Percentiles rank a stretch among this genome's conserved stretches.
phyloP scores from a whole-genome alignment of 2,329 filamentous ascomycete genomes.

The Ophiostoma ulmi region DNA sequence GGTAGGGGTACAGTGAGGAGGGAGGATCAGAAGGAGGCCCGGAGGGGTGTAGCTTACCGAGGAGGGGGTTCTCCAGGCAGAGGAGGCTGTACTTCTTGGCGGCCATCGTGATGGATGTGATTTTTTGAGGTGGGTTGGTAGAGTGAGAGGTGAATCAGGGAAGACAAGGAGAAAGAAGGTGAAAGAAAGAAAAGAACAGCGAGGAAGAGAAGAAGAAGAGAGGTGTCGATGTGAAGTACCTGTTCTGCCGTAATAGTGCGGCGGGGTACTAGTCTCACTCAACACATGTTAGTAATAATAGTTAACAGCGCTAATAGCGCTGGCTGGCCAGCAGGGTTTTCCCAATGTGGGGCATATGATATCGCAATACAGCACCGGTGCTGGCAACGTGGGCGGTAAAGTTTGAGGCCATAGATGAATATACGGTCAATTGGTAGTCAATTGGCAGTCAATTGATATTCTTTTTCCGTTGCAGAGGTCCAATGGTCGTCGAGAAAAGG shows the following conservation, averaged over 20 bases:
- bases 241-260: not conserved
- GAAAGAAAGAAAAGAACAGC: not conserved
- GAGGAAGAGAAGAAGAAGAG: not conserved
- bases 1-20: not conserved
- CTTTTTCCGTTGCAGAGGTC: no score
- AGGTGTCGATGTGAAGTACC: slow-evolving; percentile 4
- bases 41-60: slow-evolving; percentile 54
- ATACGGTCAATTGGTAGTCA: not conserved
- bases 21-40: not conserved
- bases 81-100: slow-evolving; percentile 72
- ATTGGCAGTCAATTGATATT: not conserved
- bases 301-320: not conserved
- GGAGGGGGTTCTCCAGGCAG: slow-evolving; percentile 93
- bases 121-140: not conserved
- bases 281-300: not conserved
- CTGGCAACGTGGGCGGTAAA: slow-evolving; percentile 27
- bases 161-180: not conserved
- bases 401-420: not conserved
- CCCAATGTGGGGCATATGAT: slow-evolving; percentile 20
- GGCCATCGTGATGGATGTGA: slow-evolving; percentile 54
- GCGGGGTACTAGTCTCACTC: slow-evolving; percentile 9
- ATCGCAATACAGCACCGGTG: slow-evolving; percentile 12
- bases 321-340: slow-evolving; percentile 25
- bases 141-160: not conserved
- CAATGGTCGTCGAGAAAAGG: not conserved